A percentile compares a stretch with the other conserved stretches of the same genome.
Evolutionary conservation across 202 grass and related monocot genomes (phyloP).

Genomic region (Carex sylvatica): DNA sequence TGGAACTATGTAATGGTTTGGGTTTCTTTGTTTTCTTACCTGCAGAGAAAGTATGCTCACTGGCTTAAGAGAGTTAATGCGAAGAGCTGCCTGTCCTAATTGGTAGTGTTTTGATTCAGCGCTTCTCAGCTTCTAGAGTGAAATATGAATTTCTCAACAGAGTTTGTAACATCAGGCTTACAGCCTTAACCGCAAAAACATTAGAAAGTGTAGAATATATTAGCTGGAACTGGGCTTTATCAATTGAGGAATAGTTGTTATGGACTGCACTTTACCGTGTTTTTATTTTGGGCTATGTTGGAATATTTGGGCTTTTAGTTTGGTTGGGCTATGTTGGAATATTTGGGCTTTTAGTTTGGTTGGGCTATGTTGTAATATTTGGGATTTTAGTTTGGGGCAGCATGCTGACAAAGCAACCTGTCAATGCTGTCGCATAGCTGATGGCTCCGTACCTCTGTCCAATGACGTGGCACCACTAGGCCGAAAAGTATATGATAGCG

Average conservation of each 20-base stretch:
- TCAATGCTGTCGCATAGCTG: background rate
- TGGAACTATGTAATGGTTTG: slow-evolving; percentile 4
- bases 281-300: background rate
- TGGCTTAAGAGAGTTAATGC: slow-evolving; percentile 15
- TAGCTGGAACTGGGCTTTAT: background rate
- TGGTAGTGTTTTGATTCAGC: background rate
- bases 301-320: background rate
- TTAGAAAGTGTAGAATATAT: too few relatives aligned
- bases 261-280: background rate
- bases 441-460: background rate
- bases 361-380: background rate
- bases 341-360: background rate
- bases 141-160: slow-evolving; percentile 6
- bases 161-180: too few relatives aligned
- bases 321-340: background rate
- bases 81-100: background rate
- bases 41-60: slow-evolving; percentile 30
- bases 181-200: too few relatives aligned
- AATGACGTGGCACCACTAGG: background rate
- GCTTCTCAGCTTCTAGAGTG: background rate
- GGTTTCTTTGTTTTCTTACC: background rate
- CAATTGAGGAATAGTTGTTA: background rate
- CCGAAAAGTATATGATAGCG: background rate
- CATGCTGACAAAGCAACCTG: background rate
- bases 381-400: background rate